Evolutionary conservation across 116 monocot species (phyloP).

Genomic region (Phalaenopsis hybrid): DNA sequence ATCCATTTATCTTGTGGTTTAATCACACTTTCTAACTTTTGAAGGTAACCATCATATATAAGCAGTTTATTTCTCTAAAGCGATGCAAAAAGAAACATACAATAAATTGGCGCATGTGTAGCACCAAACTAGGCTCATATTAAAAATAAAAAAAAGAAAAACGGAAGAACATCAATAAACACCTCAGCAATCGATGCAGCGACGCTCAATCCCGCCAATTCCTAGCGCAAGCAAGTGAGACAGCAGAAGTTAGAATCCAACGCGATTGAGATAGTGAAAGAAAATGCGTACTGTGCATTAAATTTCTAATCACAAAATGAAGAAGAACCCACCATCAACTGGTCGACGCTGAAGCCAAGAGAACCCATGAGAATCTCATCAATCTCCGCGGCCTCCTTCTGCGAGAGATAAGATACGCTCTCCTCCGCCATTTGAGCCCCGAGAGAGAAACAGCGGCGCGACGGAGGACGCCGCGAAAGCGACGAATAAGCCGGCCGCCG

Average conservation of each 20-base stretch:
- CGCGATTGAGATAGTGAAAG: neutral
- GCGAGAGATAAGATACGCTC: constrained; percentile 52
- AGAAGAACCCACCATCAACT: constrained; percentile 58
- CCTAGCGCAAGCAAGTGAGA: constrained; percentile 32
- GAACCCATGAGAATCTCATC: constrained; percentile 95
- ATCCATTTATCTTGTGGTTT: too few species aligned
- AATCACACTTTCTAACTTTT: neutral
- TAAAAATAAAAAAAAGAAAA: neutral
- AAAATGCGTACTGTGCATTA: neutral
- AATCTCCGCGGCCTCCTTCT: constrained; percentile 76
- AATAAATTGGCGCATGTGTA: neutral
- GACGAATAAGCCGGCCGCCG: neutral
- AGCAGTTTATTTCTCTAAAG: neutral
- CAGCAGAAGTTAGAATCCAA: neutral
- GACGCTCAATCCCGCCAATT: constrained; percentile 90
- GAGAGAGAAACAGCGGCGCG: constrained; percentile 10
- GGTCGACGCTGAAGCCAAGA: constrained; percentile 91
- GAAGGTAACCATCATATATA: neutral
- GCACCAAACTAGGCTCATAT: too few species aligned
- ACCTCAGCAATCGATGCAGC: constrained; percentile 76
- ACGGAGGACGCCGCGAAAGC: neutral
- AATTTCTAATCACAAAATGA: neutral
- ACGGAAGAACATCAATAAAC: neutral
- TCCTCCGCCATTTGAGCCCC: constrained; percentile 12
- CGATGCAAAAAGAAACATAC: neutral